Percentiles rank a stretch among this genome's conserved stretches.
These are phyloP conservation scores for Strobilomyces dryophilus DNA, from an alignment of 768 basidiomycete species.

Conservation along the genomic window DNA sequence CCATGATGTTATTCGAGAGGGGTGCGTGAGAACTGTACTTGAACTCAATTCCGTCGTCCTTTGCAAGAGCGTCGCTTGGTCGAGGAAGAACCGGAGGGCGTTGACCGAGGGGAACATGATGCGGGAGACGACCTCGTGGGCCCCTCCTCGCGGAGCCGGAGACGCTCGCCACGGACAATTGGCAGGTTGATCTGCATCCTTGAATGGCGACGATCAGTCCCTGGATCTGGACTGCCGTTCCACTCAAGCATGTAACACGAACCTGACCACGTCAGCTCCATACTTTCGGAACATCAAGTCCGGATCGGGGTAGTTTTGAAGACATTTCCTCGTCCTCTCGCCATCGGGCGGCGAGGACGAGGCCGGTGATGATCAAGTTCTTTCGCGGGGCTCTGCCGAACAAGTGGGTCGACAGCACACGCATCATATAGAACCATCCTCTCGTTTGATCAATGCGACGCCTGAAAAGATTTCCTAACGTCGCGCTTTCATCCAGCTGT, in stretches of 20 bases:
- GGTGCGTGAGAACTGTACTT: conserved; percentile 83
- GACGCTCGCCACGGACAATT: conserved; percentile 94
- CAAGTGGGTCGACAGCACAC: conserved; percentile 93
- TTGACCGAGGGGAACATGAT: conserved; percentile 98
- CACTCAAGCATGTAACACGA: conserved; percentile 3
- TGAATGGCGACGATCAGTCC: not conserved
- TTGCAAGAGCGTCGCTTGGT: conserved; percentile 84
- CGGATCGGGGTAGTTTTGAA: conserved; percentile 96
- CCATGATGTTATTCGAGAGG: conserved; percentile 93
- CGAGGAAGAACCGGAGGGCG: conserved; percentile 97
- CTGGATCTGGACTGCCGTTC: too few species aligned
- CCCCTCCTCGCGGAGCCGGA: conserved; percentile 98
- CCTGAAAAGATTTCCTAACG: too few species aligned
- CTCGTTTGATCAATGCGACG: conserved; percentile 87
- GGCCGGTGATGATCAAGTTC: conserved; percentile 93
- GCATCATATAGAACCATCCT: conserved; percentile 98
- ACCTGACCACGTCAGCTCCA: conserved; percentile 95
- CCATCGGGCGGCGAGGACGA: conserved; percentile 95
- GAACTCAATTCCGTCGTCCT: conserved; percentile 78
- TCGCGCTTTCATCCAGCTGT: too few species aligned
- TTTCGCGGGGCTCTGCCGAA: conserved; percentile 96
- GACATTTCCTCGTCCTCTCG: conserved; percentile 99
- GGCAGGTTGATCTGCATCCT: conserved; percentile 99
- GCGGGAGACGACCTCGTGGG: conserved; percentile 93
- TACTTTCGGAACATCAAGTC: conserved; percentile 84